Conservation (phyloP, 139 green algal genomes). For the Mesotaenium endlicherianum region DNA sequence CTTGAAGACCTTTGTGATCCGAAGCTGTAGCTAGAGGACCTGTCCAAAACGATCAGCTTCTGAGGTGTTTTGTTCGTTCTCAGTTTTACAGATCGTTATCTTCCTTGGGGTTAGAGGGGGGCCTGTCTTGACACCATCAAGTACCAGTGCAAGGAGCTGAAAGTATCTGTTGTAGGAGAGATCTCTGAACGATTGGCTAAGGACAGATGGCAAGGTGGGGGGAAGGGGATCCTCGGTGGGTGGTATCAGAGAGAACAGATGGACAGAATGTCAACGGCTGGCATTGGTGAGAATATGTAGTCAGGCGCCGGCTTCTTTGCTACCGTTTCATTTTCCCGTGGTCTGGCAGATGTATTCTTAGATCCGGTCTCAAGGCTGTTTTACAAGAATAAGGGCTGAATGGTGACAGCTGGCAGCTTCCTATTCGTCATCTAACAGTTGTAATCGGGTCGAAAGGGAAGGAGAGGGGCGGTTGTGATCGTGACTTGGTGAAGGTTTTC, state of each 20-base stretch:
- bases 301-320: not conserved
- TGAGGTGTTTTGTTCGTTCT: too few species aligned
- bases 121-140: too few species aligned
- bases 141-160: too few species aligned
- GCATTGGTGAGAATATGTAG: constrained; percentile 73
- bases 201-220: constrained; percentile 78
- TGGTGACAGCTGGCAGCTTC: not conserved
- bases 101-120: too few species aligned
- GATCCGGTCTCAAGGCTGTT: not conserved
- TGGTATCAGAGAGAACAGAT: constrained; percentile 78
- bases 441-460: not conserved
- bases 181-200: not conserved
- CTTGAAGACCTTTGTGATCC: too few species aligned
- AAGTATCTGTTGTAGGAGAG: not conserved
- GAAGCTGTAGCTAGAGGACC: too few species aligned
- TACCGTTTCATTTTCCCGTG: not conserved
- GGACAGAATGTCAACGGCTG: constrained; percentile 78
- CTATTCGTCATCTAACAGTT: too few species aligned
- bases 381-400: not conserved
- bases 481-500: not conserved
- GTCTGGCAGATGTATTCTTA: not conserved
- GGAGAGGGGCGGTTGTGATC: not conserved
- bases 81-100: too few species aligned
- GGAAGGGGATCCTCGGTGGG: constrained; percentile 84
- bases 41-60: too few species aligned